Base-by-base conservation (phyloP, 345 rosid species). In the Atalantia buxifolia region DNA sequence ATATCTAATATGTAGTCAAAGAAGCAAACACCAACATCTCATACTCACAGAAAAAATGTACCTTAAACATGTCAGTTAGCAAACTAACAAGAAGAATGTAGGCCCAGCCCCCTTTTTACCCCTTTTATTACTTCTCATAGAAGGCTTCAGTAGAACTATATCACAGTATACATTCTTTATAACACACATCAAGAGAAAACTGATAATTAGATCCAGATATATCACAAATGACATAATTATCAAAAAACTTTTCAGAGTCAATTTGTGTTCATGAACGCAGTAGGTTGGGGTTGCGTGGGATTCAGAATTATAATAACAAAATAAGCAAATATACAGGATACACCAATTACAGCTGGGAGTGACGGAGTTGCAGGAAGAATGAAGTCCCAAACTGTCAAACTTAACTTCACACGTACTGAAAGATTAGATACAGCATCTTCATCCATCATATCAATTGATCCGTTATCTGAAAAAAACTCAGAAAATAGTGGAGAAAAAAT, bases 321-420 rank as follows among this genome's bases (percentile, higher is more conserved):
- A 66, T 66, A 7, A 35, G 55, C 63, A 76, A 80, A 69, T 57
- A 75, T 66, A 36, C 50, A 87, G 94, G 96, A 92, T 91, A 92
- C 96, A 81, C 97, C 99, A 88, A 95, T 89, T 77, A 95, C 98
- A 76, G 99, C 92, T 71, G 98, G 98, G n/a, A 93, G 93, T 66
- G 99, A 93, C 33, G 99, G 98, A 77, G 97, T 95, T 79, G 81
- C 85, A 66, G 99, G 99, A 85, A 95, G 88, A 77, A 81, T 69
- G 82, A 92, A 93, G 77, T 93, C 98, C 99, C 99, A 95, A 83
- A 95, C 92, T 57, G 98, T 95, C 89, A 95, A 85, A 81, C 85
- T 86, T 74, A 95, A 78, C 88, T 91, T 93, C 74, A 95, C 86
- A 76, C 87, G 97, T 42, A 91, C 89, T 1, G 98, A 87, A 78